Conservation (phyloP, 192 early-diverging fungal genomes). For the Linderina pennispora region DNA sequence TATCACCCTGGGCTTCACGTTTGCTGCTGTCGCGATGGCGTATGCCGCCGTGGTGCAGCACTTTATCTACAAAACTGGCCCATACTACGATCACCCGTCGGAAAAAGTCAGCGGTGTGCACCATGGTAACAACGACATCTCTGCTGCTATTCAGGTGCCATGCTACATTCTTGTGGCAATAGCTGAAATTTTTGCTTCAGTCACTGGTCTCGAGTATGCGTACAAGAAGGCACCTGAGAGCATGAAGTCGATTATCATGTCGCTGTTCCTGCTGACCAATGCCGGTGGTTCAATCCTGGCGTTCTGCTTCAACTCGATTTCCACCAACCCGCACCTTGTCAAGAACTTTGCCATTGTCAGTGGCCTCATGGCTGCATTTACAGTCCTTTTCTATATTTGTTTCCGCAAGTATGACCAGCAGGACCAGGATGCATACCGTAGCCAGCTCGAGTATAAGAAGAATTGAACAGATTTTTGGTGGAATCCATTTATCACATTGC, state of each 20-base stretch:
- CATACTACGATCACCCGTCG: conserved; percentile 50
- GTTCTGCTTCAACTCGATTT: conserved; percentile 53
- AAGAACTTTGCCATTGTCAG: conserved; percentile 12
- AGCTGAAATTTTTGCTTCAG: conserved; percentile 65
- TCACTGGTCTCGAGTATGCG: conserved; percentile 64
- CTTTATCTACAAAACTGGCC: conserved; percentile 51
- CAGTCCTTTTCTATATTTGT: conserved; percentile 16
- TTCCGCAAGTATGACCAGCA: conserved; percentile 23
- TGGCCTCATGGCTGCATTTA: conserved; percentile 16
- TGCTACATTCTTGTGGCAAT: conserved; percentile 56
- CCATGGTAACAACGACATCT: conserved; percentile 57
- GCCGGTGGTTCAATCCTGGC: conserved; percentile 50
- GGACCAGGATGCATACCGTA: too few relatives aligned
- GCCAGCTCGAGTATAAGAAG: too few relatives aligned
- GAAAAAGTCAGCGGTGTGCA: too few relatives aligned
- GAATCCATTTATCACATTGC: too few relatives aligned
- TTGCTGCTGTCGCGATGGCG: conserved; percentile 51
- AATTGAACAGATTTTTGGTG: too few relatives aligned
- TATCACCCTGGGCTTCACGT: conserved; percentile 63
- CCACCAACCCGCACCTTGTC: conserved; percentile 51
- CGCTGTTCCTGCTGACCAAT: conserved; percentile 59
- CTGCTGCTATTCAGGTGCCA: conserved; percentile 52
- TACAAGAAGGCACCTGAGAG: conserved; percentile 56
- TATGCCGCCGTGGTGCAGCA: conserved; percentile 58
- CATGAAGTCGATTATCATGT: conserved; percentile 68